A percentile compares a stretch with the other conserved stretches of the same genome.
phyloP scores from a whole-genome alignment of 768 basidiomycete genomes.

The Mycena capillaripes region DNA sequence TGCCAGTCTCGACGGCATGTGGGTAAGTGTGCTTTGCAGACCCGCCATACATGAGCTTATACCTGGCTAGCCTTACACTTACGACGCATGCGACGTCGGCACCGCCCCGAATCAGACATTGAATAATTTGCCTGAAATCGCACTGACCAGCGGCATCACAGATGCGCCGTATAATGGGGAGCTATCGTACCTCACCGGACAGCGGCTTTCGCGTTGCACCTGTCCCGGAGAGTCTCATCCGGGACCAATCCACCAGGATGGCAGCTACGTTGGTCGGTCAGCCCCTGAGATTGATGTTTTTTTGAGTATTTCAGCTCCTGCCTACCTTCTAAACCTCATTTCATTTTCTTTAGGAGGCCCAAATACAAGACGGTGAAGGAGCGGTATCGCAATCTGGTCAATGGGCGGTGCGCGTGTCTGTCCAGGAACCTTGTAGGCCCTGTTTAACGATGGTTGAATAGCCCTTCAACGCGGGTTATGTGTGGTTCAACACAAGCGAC shows the following conservation, averaged over 20 bases:
- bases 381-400: constrained; percentile 91
- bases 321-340: no score
- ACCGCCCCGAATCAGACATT: constrained; percentile 87
- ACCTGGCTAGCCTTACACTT: constrained; percentile 53
- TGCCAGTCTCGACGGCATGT: constrained; percentile 84
- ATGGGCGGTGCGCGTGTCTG: constrained; percentile 70
- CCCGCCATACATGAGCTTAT: background rate
- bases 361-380: constrained; percentile 37
- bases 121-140: constrained; percentile 72
- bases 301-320: constrained; percentile 43
- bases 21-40: constrained; percentile 6
- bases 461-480: constrained; percentile 84
- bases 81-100: constrained; percentile 91
- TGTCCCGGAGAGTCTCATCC: constrained; percentile 90
- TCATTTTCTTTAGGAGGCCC: no score
- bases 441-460: constrained; percentile 37
- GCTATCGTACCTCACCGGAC: constrained; percentile 91
- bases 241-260: constrained; percentile 83
- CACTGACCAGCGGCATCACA: constrained; percentile 65
- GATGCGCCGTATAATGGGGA: constrained; percentile 60
- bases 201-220: constrained; percentile 89
- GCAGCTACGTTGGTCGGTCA: constrained; percentile 84
- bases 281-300: constrained; percentile 95
- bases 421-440: no score
- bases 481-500: constrained; percentile 73